Base-by-base conservation (phyloP, 2,329 filamentous ascomycete species). In the Pestalotiopsis fici region DNA sequence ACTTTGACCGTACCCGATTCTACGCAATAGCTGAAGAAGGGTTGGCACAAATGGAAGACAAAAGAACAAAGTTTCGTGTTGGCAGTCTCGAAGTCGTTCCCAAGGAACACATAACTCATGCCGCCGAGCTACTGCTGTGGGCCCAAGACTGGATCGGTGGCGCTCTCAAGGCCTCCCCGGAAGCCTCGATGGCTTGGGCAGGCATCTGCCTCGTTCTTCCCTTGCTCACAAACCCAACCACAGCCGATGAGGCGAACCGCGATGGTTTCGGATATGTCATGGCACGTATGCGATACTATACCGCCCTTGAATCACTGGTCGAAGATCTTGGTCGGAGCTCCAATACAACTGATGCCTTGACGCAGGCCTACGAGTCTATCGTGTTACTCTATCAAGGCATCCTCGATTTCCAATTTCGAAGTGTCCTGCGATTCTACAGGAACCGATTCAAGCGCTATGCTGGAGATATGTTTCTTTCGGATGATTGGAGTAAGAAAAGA, bases 181-280 rank as follows among this genome's bases (percentile, higher is more conserved):
- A 76, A 59, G 78, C 75, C 25, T 78, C 77, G 7, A 65, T 78
- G 6, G 74, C 67, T 2, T 77, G 75, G 76, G 75, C 74, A 4
- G 81, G 80, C 70, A 76, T 82, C 70, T 78, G 73, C 69, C 63
- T 80, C 18, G 60, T 81, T 50, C 74, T 81, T 2, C 78, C 78
- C 0, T 71, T 81, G 4, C 72, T 82, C 57, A 78, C 71, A 9
- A 78, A 77, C 60, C 75, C 74, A 4, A 66, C 21, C 9, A 69
- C 69, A 1, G 77, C 72, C 7, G 69, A 75, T 0, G 72, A 73
- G 55, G 78, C 76, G 12, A 79, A 78, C 62, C 37, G 50, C 2
- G 68, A 76, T 11, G 79, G 79, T 0, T 77, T 82, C 35, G 67
- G 66, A 13, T 79, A 80, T 47, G 76, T 80, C 25, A 77, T 75